Percentiles rank a stretch among this genome's conserved stretches.
phyloP scores from a whole-genome alignment of 345 rosid genomes.

The Linum trigynum region DNA sequence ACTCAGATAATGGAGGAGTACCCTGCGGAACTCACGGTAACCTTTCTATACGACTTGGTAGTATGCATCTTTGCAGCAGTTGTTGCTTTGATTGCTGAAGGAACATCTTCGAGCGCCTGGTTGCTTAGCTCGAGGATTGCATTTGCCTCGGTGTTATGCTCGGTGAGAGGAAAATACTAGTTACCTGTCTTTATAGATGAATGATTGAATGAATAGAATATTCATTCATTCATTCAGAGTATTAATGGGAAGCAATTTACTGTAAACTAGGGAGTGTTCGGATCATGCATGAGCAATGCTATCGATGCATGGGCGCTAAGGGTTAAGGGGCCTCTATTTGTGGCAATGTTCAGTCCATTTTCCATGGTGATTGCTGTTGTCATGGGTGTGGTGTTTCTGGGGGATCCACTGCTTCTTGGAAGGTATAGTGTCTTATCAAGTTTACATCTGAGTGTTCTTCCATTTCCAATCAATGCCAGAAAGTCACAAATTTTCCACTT shows the following conservation, averaged over 20 bases:
- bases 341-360: constrained; percentile 66
- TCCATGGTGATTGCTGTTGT: constrained; percentile 64
- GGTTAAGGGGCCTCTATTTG: constrained; percentile 63
- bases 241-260: too few relatives aligned
- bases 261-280: constrained; percentile 43
- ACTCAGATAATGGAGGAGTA: constrained; percentile 77
- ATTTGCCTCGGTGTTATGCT: constrained; percentile 59
- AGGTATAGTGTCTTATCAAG: constrained; percentile 25
- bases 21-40: constrained; percentile 74
- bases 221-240: too few relatives aligned
- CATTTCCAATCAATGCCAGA: too few relatives aligned
- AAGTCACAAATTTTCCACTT: neutral
- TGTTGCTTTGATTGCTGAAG: constrained; percentile 44
- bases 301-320: constrained; percentile 56
- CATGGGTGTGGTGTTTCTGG: constrained; percentile 60
- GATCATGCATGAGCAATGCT: constrained; percentile 44
- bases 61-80: constrained; percentile 55
- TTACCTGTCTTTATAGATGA: too few relatives aligned
- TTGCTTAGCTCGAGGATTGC: constrained; percentile 43
- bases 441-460: neutral
- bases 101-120: constrained; percentile 50
- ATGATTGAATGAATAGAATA: too few relatives aligned
- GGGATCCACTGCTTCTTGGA: constrained; percentile 63
- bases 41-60: constrained; percentile 59
- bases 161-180: constrained; percentile 37